These are phyloP conservation scores for Xylariales sp. DNA, from an alignment of 2,329 filamentous ascomycete genomes.

Conservation along the genomic window DNA sequence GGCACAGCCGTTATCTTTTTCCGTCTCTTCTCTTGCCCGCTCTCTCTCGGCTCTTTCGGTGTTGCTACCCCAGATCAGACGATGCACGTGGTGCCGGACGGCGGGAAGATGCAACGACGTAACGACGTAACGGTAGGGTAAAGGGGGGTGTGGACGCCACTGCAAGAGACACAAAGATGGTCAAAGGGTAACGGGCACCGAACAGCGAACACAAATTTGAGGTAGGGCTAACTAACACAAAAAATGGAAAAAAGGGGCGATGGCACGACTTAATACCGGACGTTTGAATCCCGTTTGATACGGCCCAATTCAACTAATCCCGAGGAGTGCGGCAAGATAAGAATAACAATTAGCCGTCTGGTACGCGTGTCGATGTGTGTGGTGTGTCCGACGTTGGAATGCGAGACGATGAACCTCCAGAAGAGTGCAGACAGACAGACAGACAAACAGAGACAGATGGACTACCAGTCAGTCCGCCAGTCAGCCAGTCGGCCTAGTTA, in stretches of 20 bases:
- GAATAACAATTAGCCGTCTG: constrained; percentile 16
- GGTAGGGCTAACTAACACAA: not conserved
- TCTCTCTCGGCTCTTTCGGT: constrained; percentile 12
- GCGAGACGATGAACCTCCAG: constrained; percentile 22
- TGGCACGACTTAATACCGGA: constrained; percentile 15
- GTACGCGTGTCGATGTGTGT: constrained; percentile 26
- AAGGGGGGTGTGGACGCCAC: constrained; percentile 11
- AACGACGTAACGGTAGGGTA: constrained; percentile 4
- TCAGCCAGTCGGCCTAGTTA: too few relatives aligned
- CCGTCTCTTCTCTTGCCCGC: constrained; percentile 1
- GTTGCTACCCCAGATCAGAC: constrained; percentile 6
- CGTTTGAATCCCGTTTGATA: constrained; percentile 10
- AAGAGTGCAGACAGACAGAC: constrained; percentile 17
- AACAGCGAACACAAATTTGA: constrained; percentile 17
- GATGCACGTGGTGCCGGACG: constrained; percentile 9
- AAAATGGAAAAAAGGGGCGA: constrained; percentile 9
- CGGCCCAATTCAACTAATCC: constrained; percentile 17
- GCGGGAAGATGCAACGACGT: constrained; percentile 19
- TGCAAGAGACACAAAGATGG: constrained; percentile 27
- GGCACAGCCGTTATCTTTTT: constrained; percentile 1
- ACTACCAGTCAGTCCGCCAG: too few relatives aligned
- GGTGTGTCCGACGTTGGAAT: constrained; percentile 28
- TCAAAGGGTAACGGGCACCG: constrained; percentile 19
- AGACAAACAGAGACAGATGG: too few relatives aligned
- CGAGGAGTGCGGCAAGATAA: constrained; percentile 9